Conservation (phyloP, 2,329 filamentous ascomycete genomes). For the Fusarium proliferatum region DNA sequence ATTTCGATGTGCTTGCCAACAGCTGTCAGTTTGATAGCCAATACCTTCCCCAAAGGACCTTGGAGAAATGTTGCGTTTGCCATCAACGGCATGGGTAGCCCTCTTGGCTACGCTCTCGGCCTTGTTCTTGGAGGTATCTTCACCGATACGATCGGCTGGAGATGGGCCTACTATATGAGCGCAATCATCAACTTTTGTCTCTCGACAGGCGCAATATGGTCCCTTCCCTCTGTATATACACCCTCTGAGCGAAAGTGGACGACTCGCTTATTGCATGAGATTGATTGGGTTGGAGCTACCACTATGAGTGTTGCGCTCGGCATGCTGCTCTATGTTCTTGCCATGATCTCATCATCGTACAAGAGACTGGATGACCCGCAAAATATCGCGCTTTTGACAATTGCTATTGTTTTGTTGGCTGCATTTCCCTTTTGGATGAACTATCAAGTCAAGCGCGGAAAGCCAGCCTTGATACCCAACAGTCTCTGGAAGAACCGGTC, state of each 20-base stretch:
- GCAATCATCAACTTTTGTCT: constrained; percentile 52
- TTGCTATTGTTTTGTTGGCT: constrained; percentile 57
- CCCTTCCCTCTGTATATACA: constrained; percentile 45
- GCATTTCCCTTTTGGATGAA: constrained; percentile 67
- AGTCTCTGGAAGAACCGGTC: constrained; percentile 66
- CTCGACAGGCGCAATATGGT: constrained; percentile 52
- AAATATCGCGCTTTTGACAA: constrained; percentile 58
- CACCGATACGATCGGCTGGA: constrained; percentile 60
- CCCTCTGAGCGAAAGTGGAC: constrained; percentile 44
- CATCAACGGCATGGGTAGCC: constrained; percentile 57
- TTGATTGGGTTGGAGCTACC: constrained; percentile 64
- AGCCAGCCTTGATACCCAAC: constrained; percentile 70
- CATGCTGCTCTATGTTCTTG: constrained; percentile 63
- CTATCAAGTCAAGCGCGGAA: constrained; percentile 57
- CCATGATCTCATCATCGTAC: constrained; percentile 54
- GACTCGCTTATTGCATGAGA: constrained; percentile 50
- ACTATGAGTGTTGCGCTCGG: constrained; percentile 59
- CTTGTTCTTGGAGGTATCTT: constrained; percentile 63
- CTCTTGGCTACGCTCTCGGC: constrained; percentile 61
- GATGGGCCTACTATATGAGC: constrained; percentile 57
- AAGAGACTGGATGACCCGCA: constrained; percentile 53
- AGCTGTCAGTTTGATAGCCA: constrained; percentile 52
- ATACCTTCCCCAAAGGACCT: constrained; percentile 50
- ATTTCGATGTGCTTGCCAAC: constrained; percentile 54
- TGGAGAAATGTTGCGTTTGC: constrained; percentile 57